Base-by-base conservation (phyloP, 495 filamentous ascomycete species). In the Podospora conica region DNA sequence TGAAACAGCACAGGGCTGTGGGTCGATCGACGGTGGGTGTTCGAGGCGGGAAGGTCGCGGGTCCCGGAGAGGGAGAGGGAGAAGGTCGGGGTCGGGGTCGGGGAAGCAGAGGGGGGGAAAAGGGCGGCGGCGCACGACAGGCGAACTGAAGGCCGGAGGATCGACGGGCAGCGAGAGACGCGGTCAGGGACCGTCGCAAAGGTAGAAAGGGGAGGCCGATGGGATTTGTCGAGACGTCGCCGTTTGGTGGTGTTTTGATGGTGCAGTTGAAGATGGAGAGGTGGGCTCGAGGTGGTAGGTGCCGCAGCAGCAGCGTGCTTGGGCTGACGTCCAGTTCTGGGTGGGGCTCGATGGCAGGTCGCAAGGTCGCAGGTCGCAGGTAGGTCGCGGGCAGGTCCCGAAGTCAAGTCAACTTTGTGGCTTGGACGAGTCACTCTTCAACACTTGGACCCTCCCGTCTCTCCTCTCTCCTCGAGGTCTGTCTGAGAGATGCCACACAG, bases 311-410 rank as follows among this genome's bases (percentile, higher is more conserved):
- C n/a, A n/a, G n/a, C n/a, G 65, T 57, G 62, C 58, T 64, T 65
- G 66, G 66, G 66, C 66, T 68, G 62, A 62, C 63, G 58, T 48
- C 40, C 40, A 18, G 6, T 55, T 59, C 66, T 48, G 48, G 66
- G 59, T 69, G 67, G 67, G 67, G 67, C 67, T 63, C 55, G 55
- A 56, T 23, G 55, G 21, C 55, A 58, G 29, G 53, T 55, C 65
- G 58, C 58, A n/a, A n/a, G 65, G 65, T 57, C 24, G 18, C 33
- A 12, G 18, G 29, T 40, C 48, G 58, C 23, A 20, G 48, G 53
- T 54, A 2, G n/a, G n/a, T n/a, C n/a, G n/a, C n/a, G n/a, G n/a
- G 61, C 61, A 63, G 48, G 33, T 23, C 31, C 59, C 59, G 33
- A 48, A n/a, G 40, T n/a, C 40, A 9, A 40, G 40, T 48, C 40